A percentile compares a stretch with the other conserved stretches of the same genome.
phyloP scores from a whole-genome alignment of 176 grass and related monocot species.

The Oryza nivara region DNA sequence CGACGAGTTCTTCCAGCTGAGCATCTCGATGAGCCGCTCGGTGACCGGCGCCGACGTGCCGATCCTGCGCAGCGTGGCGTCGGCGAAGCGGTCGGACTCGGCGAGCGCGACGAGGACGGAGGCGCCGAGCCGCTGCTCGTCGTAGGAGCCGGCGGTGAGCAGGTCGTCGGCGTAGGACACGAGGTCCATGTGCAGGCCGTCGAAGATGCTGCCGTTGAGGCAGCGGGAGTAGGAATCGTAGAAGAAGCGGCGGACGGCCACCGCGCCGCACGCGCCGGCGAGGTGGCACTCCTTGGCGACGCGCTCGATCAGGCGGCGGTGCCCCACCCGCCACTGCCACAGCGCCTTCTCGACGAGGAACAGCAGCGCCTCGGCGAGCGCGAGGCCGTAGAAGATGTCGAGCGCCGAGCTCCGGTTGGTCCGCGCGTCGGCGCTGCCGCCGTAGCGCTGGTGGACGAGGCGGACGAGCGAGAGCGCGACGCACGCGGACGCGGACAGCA shows the following conservation, averaged over 20 bases:
- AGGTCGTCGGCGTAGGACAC: constrained; percentile 60
- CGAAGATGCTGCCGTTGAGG: constrained; percentile 56
- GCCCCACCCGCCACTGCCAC: constrained; percentile 56
- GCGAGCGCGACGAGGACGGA: constrained; percentile 49
- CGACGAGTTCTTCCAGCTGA: constrained; percentile 61
- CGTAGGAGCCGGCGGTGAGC: constrained; percentile 45
- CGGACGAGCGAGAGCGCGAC: constrained; percentile 56
- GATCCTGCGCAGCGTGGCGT: constrained; percentile 46
- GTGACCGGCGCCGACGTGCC: constrained; percentile 37
- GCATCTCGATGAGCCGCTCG: constrained; percentile 65
- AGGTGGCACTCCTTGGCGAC: constrained; percentile 62
- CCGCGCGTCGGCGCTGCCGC: constrained; percentile 30
- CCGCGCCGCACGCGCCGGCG: constrained; percentile 17
- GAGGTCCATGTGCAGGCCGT: constrained; percentile 53
- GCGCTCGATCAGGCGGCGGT: constrained; percentile 47
- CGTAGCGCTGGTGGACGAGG: constrained; percentile 58
- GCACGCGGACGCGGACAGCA: constrained; percentile 56
- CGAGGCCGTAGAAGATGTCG: constrained; percentile 63
- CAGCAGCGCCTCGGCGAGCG: constrained; percentile 62
- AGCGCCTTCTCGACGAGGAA: constrained; percentile 67
- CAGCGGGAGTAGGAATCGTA: constrained; percentile 63
- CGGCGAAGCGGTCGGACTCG: constrained; percentile 40
- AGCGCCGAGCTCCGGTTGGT: constrained; percentile 48
- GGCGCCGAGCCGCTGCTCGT: constrained; percentile 54
- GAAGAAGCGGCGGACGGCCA: constrained; percentile 58